Base-by-base conservation (phyloP, 768 basidiomycete genomes). In the Serendipita sp. region DNA sequence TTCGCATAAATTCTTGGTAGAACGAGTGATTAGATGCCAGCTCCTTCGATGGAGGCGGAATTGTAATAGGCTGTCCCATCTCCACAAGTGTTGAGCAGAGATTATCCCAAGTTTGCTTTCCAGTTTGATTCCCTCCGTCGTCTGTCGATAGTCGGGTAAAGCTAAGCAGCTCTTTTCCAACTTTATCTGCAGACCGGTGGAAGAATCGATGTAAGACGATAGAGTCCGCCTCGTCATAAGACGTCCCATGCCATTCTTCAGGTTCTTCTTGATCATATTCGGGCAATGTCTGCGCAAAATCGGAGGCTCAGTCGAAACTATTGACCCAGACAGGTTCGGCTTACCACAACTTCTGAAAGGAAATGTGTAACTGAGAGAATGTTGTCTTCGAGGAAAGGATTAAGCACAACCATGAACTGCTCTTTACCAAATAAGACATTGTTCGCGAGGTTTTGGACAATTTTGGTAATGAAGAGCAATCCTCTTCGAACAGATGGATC, bases 351-450 rank as follows among this genome's bases (percentile, higher is more conserved):
- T 67, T 87, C 85, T 64, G 82, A 88, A 64, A 93, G 73, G 74
- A 87, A 92, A 44, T 83, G 78, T 2, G 87, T 88, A 33, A 93
- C 82, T 45, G 80, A 82, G 37, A 82, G 76, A 62, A 90, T 87
- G 62, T 89, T 87, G 8, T 76, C 79, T 64, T 78, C 76, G 33
- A 91, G 74, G 74, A 92, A 92, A 11, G 79, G 77, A 71, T 94
- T 94, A 64, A 94, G 72, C 37, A 81, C 77, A 33, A 82, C 82
- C 88, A 93, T 91, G 69, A 91, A 85, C 2, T 83, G 81, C 69
- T 95, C 92, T 72, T 93, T 93, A 10, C 88, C 90, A 68, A 95
- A 95, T 70, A 90, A 84, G 58, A 94, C 86, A 68, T 96, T 95
- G 74, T 96, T 97, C 18, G 92, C 92, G 34, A 96, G 74, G 70